phyloP scores from a whole-genome alignment of 2,329 filamentous ascomycete species.

The Orbilia brochopaga region DNA sequence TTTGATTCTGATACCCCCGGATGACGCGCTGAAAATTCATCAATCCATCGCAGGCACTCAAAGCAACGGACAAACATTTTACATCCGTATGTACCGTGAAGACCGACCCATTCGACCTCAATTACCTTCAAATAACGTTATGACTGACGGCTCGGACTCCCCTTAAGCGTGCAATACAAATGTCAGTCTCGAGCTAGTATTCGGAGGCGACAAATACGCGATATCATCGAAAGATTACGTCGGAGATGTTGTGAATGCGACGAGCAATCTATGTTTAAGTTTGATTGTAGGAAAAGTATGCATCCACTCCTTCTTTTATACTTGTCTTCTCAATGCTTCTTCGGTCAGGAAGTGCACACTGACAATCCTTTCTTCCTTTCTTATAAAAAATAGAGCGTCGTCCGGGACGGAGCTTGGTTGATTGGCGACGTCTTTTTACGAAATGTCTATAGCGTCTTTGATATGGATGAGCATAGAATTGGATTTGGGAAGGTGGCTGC shows the following conservation, averaged over 20 bases:
- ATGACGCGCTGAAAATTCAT: slow-evolving; percentile 72
- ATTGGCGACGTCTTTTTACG: slow-evolving; percentile 85
- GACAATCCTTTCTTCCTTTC: neutral
- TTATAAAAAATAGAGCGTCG: slow-evolving; percentile 22
- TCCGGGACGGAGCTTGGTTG: slow-evolving; percentile 66
- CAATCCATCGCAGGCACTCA: slow-evolving; percentile 68
- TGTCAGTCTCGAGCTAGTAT: slow-evolving; percentile 68
- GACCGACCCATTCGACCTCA: neutral
- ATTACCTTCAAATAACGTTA: neutral
- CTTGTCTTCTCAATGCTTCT: neutral
- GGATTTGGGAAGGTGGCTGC: slow-evolving; percentile 59
- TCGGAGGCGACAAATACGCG: slow-evolving; percentile 71
- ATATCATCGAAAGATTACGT: slow-evolving; percentile 77
- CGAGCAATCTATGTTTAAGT: slow-evolving; percentile 58
- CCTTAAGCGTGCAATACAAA: slow-evolving; percentile 74
- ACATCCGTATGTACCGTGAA: slow-evolving; percentile 30
- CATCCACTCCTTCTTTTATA: neutral
- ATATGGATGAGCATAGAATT: slow-evolving; percentile 71
- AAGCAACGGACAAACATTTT: slow-evolving; percentile 68
- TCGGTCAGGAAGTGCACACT: too few relatives aligned
- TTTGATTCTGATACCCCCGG: slow-evolving; percentile 70
- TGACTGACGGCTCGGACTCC: neutral
- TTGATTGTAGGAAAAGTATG: slow-evolving; percentile 52
- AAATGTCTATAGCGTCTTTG: slow-evolving; percentile 87
- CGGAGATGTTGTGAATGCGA: slow-evolving; percentile 56